phyloP scores from a whole-genome alignment of 176 grass and related monocot species.

The Rhynchospora tenuis region DNA sequence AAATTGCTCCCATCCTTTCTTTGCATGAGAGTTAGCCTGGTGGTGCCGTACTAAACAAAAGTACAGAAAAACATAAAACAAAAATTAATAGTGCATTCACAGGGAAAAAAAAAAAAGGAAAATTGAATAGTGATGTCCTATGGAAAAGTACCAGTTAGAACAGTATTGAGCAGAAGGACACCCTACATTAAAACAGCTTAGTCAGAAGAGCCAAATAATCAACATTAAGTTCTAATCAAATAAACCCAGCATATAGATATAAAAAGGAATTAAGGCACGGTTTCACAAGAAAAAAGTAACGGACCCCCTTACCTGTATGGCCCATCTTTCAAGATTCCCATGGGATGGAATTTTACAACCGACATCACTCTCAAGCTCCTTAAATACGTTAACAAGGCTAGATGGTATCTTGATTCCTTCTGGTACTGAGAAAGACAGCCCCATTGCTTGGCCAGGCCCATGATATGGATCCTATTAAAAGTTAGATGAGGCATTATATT shows the following conservation, averaged over 20 bases:
- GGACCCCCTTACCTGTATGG: conserved; percentile 64
- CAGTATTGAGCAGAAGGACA: conserved; percentile 94
- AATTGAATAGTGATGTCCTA: not conserved
- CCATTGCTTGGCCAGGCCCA: conserved; percentile 94
- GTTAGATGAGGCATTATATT: too few relatives aligned
- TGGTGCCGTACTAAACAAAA: conserved; percentile 59
- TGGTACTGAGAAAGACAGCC: conserved; percentile 85
- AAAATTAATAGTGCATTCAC: not conserved
- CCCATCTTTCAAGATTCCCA: conserved; percentile 98
- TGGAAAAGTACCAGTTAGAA: conserved; percentile 68
- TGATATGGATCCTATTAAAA: conserved; percentile 92
- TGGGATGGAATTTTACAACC: conserved; percentile 70
- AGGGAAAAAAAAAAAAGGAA: not conserved
- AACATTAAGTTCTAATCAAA: not conserved
- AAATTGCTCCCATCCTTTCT: conserved; percentile 98
- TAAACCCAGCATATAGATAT: not conserved
- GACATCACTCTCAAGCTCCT: conserved; percentile 78
- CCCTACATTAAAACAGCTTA: conserved; percentile 57
- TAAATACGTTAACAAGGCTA: conserved; percentile 83
- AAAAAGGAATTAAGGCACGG: conserved; percentile 8
- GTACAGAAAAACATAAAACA: not conserved
- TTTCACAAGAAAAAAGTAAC: not conserved
- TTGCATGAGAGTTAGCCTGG: conserved; percentile 89
- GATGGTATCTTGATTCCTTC: conserved; percentile 81
- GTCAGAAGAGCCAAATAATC: conserved; percentile 3